Evolutionary conservation across 139 green algal genomes (phyloP), one percentile per base, ranked within the genome.

Genomic region (Microglena sp.): DNA sequence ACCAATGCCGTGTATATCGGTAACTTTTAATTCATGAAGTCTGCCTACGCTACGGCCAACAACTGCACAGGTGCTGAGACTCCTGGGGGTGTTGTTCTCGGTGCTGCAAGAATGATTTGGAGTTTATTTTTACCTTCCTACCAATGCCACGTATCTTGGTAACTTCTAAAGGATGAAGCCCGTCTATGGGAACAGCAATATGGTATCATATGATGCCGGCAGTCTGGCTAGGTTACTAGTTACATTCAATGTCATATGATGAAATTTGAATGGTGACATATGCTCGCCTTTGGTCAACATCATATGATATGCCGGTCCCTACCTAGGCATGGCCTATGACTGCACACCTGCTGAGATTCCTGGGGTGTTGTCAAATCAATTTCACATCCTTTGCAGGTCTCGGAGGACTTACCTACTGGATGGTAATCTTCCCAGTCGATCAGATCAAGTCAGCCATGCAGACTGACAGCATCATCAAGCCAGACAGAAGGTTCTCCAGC

Each of bases 61-160:
- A 50, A 50, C 40, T 24, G 18, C 15, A 50, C 40, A 11, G 15
- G 15, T 24, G 40, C 40, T 50, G 40, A 50, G 40, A 50, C 18
- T 18, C 40, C 40, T 11, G 40, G 40, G 40, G 40, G 40, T 50
- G 40, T 50, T 18, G 21, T 24, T 6, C 8, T 43, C 55, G 22
- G 15, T 58, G 50, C 15, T 58, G 50, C 15, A n/a, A 50, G 40
- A n/a, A 11, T 18, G 18, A 50, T 50, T 18, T n/a, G n/a, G n/a
- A n/a, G n/a, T n/a, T n/a, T n/a, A n/a, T n/a, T n/a, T n/a, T n/a
- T n/a, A n/a, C n/a, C n/a, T n/a, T n/a, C 91, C 89, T 8, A 90
- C 89, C 55, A 96, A 96, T 63, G 77, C 90, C 1, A 71, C 93
- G n/a, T 96, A 95, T 81, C 81, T 97, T 43, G 91, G 91, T 11